A percentile compares a stretch with the other conserved stretches of the same genome.
phyloP scores from a whole-genome alignment of 2,329 filamentous ascomycete genomes.

The Apiospora marii region DNA sequence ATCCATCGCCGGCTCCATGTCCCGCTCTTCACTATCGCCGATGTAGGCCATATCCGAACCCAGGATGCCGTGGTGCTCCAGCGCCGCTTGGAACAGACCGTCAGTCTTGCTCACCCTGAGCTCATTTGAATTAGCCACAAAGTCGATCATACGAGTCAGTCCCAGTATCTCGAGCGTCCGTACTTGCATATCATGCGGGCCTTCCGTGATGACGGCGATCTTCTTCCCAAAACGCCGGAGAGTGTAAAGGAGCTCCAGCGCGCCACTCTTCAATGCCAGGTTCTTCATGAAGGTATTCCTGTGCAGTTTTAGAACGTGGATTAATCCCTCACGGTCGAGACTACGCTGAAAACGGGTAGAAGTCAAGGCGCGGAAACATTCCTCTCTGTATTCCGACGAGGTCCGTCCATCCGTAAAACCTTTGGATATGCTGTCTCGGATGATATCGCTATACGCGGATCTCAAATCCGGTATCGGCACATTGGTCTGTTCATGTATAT shows the following conservation, averaged over 20 bases:
- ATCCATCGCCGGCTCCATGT: not conserved
- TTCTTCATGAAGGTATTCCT: too few species aligned
- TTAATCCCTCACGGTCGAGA: too few species aligned
- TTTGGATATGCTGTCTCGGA: conserved; percentile 44
- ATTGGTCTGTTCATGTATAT: too few species aligned
- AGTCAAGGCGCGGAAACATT: conserved; percentile 50
- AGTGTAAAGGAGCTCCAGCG: conserved; percentile 42
- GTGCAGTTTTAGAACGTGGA: too few species aligned
- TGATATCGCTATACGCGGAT: conserved; percentile 43
- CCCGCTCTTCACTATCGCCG: not conserved
- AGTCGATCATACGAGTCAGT: not conserved
- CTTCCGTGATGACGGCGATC: conserved; percentile 55
- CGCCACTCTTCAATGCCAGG: too few species aligned
- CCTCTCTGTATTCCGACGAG: conserved; percentile 51
- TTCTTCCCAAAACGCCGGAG: conserved; percentile 47
- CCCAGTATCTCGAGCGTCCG: not conserved
- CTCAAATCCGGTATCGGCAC: too few species aligned
- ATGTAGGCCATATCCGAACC: not conserved
- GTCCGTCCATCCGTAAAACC: conserved; percentile 54
- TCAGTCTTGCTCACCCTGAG: conserved; percentile 2
- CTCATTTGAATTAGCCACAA: conserved; percentile 37
- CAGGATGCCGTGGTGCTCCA: not conserved
- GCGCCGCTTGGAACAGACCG: not conserved
- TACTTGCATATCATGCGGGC: conserved; percentile 54
- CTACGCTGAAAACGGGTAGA: too few species aligned